These are phyloP conservation scores for Patellifolia procumbens DNA, from an alignment of 179 eudicot genomes.

Conservation along the genomic window DNA sequence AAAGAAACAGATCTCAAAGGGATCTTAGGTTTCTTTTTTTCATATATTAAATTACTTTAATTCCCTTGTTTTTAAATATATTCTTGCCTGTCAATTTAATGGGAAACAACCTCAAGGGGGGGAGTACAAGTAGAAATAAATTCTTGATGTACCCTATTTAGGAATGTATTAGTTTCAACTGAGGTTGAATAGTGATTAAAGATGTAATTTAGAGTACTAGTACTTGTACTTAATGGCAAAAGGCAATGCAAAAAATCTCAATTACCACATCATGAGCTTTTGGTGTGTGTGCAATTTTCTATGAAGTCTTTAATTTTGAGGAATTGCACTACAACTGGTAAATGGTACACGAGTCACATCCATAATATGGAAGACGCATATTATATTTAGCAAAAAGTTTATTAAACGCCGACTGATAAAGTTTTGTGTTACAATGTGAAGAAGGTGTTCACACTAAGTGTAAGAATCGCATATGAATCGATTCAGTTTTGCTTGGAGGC, in stretches of 20 bases:
- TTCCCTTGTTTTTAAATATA: not conserved
- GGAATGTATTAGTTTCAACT: constrained; percentile 14
- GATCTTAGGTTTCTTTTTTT: constrained; percentile 3
- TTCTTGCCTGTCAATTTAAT: constrained; percentile 14
- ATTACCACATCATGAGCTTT: not conserved
- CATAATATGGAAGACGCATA: too few species aligned
- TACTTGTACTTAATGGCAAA: not conserved
- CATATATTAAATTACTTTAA: not conserved
- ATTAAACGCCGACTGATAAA: too few species aligned
- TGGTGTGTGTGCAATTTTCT: not conserved
- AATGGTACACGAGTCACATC: too few species aligned
- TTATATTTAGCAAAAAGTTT: too few species aligned
- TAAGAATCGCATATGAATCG: too few species aligned
- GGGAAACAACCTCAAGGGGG: constrained; percentile 16
- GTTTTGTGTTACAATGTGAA: too few species aligned
- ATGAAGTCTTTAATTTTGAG: not conserved
- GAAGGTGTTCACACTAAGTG: too few species aligned
- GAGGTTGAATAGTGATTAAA: constrained; percentile 21
- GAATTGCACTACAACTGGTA: too few species aligned
- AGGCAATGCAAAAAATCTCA: not conserved
- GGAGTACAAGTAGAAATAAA: constrained; percentile 23
- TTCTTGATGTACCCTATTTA: not conserved
- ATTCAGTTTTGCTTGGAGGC: too few species aligned
- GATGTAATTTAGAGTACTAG: constrained; percentile 20
- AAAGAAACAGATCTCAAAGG: constrained; percentile 23